These are phyloP conservation scores for Knoxia roxburghii DNA, from an alignment of 257 asterid species.

Conservation along the genomic window DNA sequence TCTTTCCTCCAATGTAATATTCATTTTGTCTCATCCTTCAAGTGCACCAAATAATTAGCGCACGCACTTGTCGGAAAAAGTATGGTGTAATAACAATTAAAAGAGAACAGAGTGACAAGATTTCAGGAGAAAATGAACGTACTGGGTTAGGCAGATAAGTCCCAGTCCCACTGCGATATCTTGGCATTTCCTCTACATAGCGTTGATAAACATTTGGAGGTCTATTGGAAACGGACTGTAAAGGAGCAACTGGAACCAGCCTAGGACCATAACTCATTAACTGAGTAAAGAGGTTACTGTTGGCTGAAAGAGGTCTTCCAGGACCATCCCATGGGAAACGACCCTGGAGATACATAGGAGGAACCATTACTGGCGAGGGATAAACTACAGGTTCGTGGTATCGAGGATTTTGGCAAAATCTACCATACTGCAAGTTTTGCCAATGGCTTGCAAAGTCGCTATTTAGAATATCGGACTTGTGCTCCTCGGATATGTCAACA, in stretches of 20 bases:
- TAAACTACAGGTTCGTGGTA: conserved; percentile 45
- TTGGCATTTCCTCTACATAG: conserved; percentile 67
- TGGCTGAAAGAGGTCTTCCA: conserved; percentile 65
- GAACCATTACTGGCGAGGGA: conserved; percentile 80
- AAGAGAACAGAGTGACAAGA: neutral
- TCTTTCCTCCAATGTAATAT: neutral
- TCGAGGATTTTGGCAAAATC: conserved; percentile 75
- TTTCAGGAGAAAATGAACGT: conserved; percentile 33
- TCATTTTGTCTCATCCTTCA: neutral
- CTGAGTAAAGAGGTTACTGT: conserved; percentile 58
- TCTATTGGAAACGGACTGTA: conserved; percentile 58
- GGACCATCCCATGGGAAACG: conserved; percentile 73
- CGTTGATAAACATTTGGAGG: conserved; percentile 62
- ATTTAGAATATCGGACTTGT: conserved; percentile 69
- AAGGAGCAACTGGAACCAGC: conserved; percentile 61
- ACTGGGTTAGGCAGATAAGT: conserved; percentile 97
- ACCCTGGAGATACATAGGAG: conserved; percentile 76
- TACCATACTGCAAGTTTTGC: conserved; percentile 85
- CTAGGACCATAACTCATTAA: conserved; percentile 63
- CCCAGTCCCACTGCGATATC: conserved; percentile 94
- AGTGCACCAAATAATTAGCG: neutral
- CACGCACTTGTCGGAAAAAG: neutral
- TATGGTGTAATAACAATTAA: neutral
- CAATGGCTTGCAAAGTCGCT: conserved; percentile 91
- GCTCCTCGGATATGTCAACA: conserved; percentile 42